Base-by-base conservation (phyloP, 2,329 filamentous ascomycete species). In the Penicillium olsonii region DNA sequence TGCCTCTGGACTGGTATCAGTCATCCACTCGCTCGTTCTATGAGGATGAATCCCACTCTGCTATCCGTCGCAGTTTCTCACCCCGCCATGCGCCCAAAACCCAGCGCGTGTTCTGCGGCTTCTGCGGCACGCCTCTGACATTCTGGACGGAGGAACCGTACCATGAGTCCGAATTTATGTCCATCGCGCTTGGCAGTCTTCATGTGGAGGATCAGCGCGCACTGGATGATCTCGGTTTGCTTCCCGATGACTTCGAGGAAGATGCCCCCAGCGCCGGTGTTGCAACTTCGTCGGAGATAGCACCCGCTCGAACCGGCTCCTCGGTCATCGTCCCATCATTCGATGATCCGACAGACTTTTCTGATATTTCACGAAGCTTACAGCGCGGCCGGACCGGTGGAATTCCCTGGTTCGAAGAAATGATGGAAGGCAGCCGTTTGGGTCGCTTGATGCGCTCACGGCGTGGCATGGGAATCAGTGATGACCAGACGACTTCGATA, bases 51-150 rank as follows among this genome's bases (percentile, higher is more conserved):
- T 83, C 84, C 14, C 81, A 83, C 67, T 61, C 76, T 45, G 76
- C 77, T 43, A 91, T 91, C 65, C 84, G 83, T 48, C 82, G 85
- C 34, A 78, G 80, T 40, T 91, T 88, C 68, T 83, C 82, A 9
- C 80, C 85, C 18, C 77, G 76, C 2, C 73, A 77, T 59, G 80
- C 81, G 44, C 77, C 79, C 43, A 73, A 81, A 60, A 77, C 82
- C 1, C 84, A 87, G 66, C 84, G 89, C 42, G 83, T 90, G 59
- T 96, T 96, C 71, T 96, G 92, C 72, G 92, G 92, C 19, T 95
- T 88, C 74, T 96, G 92, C 68, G 92, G 92, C 44, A 95, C 91
- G 0, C 87, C 88, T 11, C 75, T 96, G 45, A 87, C 87, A 0
- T 90, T 87, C 61, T 96, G 90, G 90, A 87, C 84, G 39, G 91